phyloP scores from a whole-genome alignment of 495 filamentous ascomycete genomes.

The Aspergillus hancockii region DNA sequence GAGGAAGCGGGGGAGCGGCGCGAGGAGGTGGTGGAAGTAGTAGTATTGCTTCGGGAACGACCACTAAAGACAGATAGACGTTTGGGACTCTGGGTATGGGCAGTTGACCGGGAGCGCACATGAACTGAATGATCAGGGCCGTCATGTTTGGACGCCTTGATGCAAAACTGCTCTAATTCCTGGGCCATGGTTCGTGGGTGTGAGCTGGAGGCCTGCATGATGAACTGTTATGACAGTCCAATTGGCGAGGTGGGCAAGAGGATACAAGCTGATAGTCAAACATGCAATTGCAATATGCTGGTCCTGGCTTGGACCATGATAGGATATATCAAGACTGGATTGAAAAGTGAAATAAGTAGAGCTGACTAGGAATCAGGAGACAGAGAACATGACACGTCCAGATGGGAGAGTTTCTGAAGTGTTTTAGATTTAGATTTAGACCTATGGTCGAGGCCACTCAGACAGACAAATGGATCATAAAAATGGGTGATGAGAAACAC shows the following conservation, averaged over 20 bases:
- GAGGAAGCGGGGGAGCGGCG: slow-evolving; percentile 42
- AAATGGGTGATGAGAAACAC: slow-evolving; percentile 3
- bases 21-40: slow-evolving; percentile 39
- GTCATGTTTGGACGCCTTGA: slow-evolving; percentile 38
- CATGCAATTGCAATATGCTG: slow-evolving; percentile 17
- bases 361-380: slow-evolving; percentile 4
- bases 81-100: slow-evolving; percentile 42
- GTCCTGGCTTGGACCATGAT: slow-evolving; percentile 22
- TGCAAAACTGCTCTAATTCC: slow-evolving; percentile 36
- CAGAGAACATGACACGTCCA: slow-evolving; percentile 5
- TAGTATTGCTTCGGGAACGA: slow-evolving; percentile 49
- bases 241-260: neutral
- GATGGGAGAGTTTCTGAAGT: slow-evolving; percentile 9
- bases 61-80: slow-evolving; percentile 45
- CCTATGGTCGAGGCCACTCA: slow-evolving; percentile 1
- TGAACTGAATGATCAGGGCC: slow-evolving; percentile 40
- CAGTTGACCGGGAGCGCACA: slow-evolving; percentile 44
- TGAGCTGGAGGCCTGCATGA: slow-evolving; percentile 17
- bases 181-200: slow-evolving; percentile 18
- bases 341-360: neutral
- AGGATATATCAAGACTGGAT: neutral
- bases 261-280: slow-evolving; percentile 9
- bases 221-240: slow-evolving; percentile 6
- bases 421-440: slow-evolving; percentile 13
- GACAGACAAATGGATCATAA: neutral